phyloP scores from a whole-genome alignment of 108 stramenopile genomes.

The Nitzschia inconspicua region DNA sequence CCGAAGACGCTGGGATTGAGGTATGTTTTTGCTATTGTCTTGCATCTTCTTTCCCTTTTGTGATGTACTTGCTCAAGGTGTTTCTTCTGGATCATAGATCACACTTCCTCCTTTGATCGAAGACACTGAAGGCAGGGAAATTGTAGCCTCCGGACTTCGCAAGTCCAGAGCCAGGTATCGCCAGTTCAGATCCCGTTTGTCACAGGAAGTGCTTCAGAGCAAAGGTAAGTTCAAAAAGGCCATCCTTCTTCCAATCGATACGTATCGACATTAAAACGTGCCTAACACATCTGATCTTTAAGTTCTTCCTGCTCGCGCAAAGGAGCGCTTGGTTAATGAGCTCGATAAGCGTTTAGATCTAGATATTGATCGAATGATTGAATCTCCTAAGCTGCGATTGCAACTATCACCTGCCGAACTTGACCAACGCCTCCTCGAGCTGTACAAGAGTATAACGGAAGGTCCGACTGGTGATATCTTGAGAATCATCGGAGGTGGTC shows the following conservation, averaged over 20 bases:
- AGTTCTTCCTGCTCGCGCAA: constrained; percentile 65
- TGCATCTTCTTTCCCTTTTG: background rate
- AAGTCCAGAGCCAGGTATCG: constrained; percentile 57
- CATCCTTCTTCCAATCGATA: too few species aligned
- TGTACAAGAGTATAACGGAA: constrained; percentile 61
- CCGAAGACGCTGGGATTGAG: constrained; percentile 61
- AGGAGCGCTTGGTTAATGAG: constrained; percentile 57
- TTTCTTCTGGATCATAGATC: constrained; percentile 37
- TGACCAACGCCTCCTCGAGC: constrained; percentile 69
- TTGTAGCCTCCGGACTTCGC: constrained; percentile 42
- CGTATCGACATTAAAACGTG: too few species aligned
- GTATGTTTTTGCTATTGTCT: constrained; percentile 25
- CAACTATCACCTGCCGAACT: constrained; percentile 87
- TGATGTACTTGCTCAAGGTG: background rate
- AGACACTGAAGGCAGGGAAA: constrained; percentile 45
- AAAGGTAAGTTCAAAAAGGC: constrained; percentile 36
- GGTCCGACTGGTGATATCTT: constrained; percentile 76
- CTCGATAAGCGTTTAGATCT: constrained; percentile 80
- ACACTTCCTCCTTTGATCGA: constrained; percentile 65
- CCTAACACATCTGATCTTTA: too few species aligned
- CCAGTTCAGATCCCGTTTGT: constrained; percentile 59
- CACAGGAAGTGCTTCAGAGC: constrained; percentile 65
- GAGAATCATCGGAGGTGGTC: constrained; percentile 73
- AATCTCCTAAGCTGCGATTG: constrained; percentile 69
- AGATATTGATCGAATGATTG: constrained; percentile 67